phyloP scores from a whole-genome alignment of 1,139 yeast genomes.

The Blastobotrys niveus region DNA sequence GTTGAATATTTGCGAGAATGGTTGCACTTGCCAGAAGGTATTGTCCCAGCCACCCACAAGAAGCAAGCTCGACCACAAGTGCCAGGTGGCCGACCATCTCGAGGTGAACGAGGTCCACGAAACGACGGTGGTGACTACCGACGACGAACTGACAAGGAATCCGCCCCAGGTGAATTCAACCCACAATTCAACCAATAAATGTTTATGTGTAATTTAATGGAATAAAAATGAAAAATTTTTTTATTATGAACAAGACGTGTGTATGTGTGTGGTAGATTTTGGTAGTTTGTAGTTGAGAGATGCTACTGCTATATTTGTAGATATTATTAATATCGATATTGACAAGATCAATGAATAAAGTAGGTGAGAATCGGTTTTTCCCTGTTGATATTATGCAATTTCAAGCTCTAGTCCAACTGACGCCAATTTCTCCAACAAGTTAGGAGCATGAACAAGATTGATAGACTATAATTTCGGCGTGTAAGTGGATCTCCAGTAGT shows the following conservation, averaged over 20 bases:
- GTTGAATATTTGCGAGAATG: conserved; percentile 97
- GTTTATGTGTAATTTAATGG: conserved; percentile 12
- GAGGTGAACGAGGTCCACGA: conserved; percentile 31
- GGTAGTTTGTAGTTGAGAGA: background rate
- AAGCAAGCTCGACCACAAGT: conserved; percentile 85
- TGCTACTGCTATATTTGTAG: no score
- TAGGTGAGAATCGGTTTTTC: no score
- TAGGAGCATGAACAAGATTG: no score
- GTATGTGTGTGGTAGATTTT: no score
- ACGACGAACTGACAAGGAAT: conserved; percentile 37
- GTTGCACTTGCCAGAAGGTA: conserved; percentile 97
- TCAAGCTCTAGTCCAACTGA: no score
- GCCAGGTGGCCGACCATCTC: conserved; percentile 36
- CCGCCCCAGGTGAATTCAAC: conserved; percentile 32
- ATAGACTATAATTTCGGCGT: no score
- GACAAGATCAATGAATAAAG: no score
- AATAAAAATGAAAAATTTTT: background rate
- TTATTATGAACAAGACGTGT: background rate
- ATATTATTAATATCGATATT: no score
- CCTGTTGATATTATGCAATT: no score
- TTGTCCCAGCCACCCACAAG: conserved; percentile 98
- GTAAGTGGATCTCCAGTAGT: no score
- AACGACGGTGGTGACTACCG: conserved; percentile 41
- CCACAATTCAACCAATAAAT: conserved; percentile 32
- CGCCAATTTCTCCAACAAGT: no score